Evolutionary conservation across 208 protist genomes (phyloP), one percentile per base, ranked within the genome.

Genomic region (Porcisia hertigi): DNA sequence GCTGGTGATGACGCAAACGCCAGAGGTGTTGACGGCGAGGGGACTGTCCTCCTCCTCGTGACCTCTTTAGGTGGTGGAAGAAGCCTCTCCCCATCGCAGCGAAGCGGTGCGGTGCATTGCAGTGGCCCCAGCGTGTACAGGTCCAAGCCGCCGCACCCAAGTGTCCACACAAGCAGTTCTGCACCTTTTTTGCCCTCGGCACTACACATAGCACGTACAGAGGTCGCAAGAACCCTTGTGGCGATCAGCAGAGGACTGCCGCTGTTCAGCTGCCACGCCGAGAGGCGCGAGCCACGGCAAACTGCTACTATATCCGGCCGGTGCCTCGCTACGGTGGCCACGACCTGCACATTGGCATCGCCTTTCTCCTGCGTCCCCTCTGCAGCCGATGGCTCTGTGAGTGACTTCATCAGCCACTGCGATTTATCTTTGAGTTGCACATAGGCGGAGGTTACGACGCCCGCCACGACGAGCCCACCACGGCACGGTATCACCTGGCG

Each of bases 181-280:
- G 57, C 4, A 25, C 65, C 60, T 0, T 62, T n/a, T 36, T 67
- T 70, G 71, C 73, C 75, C 39, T 76, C 73, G 3, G 77, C 66
- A 43, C 25, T 63, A 36, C 67, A 58, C 25, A 79, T 36, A 41
- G 53, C 52, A 14, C 41, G 20, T 43, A 64, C 59, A 1, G 72
- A 8, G 0, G 58, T 6, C 41, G 55, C 23, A 18, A 62, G 14
- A 36, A n/a, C 9, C 47, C 41, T 0, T 20, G 76, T 63, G 60
- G 34, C 57, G 45, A 82, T 43, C 8, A 77, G 62, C 20, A 47
- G 45, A 5, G 73, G 66, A 1, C 25, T 64, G 53, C 77, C 78
- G 16, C 64, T 41, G 43, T n/a, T 39, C 11, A 82, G 58, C 64
- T 77, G 78, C 78, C 78, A 82, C 36, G 69, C 65, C 25, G 67